Evolutionary conservation across 345 rosid species (phyloP), one percentile per base, ranked within the genome.

Genomic region (Sisymbrium altissimum): DNA sequence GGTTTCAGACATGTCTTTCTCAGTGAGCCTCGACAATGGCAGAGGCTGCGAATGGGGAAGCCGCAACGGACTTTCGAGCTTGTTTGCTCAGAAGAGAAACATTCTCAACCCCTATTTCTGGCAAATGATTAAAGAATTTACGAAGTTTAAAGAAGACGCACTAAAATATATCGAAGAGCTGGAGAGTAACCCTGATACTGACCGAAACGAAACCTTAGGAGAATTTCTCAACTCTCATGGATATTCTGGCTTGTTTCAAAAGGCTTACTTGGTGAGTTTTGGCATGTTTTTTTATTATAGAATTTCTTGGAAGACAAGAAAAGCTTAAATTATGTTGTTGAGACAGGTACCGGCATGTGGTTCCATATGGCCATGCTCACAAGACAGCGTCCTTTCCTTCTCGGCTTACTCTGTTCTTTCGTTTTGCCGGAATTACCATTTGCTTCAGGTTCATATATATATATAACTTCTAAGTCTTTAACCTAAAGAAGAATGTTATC

Each of bases 31-130:
- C 46, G 87, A 91, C 2, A 56, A 76, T 14, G 92, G 94, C 33
- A 46, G 23, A 55, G 94, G 94, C 15, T 87, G 68, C 44, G 97
- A 91, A 80, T 91, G 97, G 94, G 97, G 97, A 53, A 82, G 86
- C 82, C 80, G 94, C 38, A 84, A 84, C 21, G 92, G 94, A 10
- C 15, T 84, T 6, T 86, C 83, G 0, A 59, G 90, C 66, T 78
- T 91, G 64, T 88, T 91, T 81, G 84, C 94, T 0, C 89, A 88
- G 67, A 87, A 84, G 82, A 75, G 19, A 38, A 91, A 91, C 59
- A 4, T 66, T 1, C 6, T 88, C 3, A 87, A 84, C 66, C 91
- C 87, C 0, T 74, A 83, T 74, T 88, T 91, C 17, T 87, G 92
- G 97, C 75, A 81, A 62, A 89, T 91, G 93, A 10, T 91, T 15